Evolutionary conservation across 495 filamentous ascomycete species (phyloP), one percentile per base, ranked within the genome.

Genomic region (Beverwykella pulmonaria): DNA sequence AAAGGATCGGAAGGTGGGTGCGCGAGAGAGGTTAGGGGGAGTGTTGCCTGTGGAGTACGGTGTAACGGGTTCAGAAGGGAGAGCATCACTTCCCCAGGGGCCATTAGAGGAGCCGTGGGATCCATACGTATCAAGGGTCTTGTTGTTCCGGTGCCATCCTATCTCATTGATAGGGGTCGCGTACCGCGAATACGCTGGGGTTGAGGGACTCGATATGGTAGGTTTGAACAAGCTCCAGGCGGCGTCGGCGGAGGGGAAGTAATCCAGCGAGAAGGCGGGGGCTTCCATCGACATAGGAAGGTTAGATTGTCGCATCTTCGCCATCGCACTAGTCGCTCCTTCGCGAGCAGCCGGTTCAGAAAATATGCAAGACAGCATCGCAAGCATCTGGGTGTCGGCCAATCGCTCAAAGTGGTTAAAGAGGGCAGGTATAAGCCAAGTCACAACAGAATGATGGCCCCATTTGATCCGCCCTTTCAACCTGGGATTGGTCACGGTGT

Each of bases 301-400:
- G 61, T 86, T 79, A 22, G 84, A 78, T 49, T 73, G 63, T 44
- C 65, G 27, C 30, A 73, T 69, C 22, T 59, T 68, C 9, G 74
- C 62, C 68, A 75, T 72, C 2, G 69, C 57, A 27, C 65, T 75
- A 15, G 69, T 56, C 4, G 69, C 68, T 8, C 67, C 74, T 49
- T 71, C 63, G 30, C 68, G 72, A 12, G 71, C 74, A 41, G 78
- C 77, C 10, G 75, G 75, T 61, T 95, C 90, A 53, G 86, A 86
- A 59, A 97, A 88, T 48, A 96, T 87, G 73, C 92, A 96, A 1
- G 92, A 89, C 14, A 97, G 83, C 93, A 97, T 96, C 34, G 92
- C 93, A 19, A 97, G 81, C 93, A 96, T 97, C 75, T 97, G 93
- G 2, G 93, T 79, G 73, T 97, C 92, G 1, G 87, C 91, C 29